phyloP scores from a whole-genome alignment of 768 basidiomycete genomes.

The Calocera cornea region DNA sequence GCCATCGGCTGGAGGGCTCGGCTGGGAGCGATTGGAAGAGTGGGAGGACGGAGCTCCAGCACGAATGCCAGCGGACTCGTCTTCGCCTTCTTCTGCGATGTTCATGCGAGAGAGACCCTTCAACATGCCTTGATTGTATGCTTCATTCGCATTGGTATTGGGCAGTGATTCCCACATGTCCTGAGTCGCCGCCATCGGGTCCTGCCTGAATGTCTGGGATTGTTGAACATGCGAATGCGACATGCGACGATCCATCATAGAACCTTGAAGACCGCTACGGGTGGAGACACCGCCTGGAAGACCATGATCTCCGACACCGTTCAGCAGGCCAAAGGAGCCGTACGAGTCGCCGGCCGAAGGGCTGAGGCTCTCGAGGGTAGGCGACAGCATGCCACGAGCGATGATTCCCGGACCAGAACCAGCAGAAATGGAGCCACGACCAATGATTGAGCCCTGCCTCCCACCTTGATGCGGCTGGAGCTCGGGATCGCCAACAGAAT shows the following conservation, averaged over 20 bases:
- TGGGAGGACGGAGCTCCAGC: background rate
- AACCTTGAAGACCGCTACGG: background rate
- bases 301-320: background rate
- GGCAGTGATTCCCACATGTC: conserved; percentile 2
- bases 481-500: conserved; percentile 36
- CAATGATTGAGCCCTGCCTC: background rate
- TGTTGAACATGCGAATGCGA: conserved; percentile 1
- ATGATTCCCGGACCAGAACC: background rate
- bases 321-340: background rate
- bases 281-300: background rate
- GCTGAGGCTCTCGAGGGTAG: background rate
- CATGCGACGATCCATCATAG: background rate
- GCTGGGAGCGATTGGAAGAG: conserved; percentile 1
- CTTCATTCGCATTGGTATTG: background rate
- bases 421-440: background rate
- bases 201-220: background rate
- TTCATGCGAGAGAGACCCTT: background rate
- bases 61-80: background rate
- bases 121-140: background rate
- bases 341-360: background rate
- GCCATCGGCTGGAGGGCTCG: background rate
- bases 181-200: background rate
- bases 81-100: background rate
- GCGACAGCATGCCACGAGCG: background rate
- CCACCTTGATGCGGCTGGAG: background rate